Evolutionary conservation across 441 rosid species (phyloP), one percentile per base, ranked within the genome.

Genomic region (Viola pubescens): DNA sequence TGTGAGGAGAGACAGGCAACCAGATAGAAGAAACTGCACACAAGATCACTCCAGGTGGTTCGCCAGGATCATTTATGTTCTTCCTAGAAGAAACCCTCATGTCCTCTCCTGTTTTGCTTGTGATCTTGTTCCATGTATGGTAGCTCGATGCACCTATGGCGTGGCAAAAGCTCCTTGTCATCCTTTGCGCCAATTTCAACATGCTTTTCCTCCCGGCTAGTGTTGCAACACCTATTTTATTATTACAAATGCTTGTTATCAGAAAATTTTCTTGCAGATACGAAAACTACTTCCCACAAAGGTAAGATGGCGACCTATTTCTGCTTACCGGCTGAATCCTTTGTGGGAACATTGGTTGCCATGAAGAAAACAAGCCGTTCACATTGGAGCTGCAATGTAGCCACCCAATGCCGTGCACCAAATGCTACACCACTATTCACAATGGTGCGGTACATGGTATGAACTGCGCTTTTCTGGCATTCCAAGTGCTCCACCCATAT

Each of bases 321-420:
- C 55, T 52, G 64, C 53, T 56, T 60, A 92, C 98, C 98, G 8
- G 79, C 81, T 54, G 98, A 89, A 76, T 92, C 98, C 72, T 89
- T 92, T 42, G 97, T 89, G 7, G 98, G 98, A 66, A 92, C 97
- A 69, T 92, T 89, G 60, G 96, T 92, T 26, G 98, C 98, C 98
- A 92, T 86, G 83, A 82, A 89, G 86, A 92, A 92, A 12, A 92
- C 97, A 9, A 81, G 83, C 65, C 89, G 78, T 60, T 92, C 98
- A n/a, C 98, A 92, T 46, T 92, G 95, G 53, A 77, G 92, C 73
- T 87, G 92, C 73, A 92, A 63, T 1, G 98, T 83, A 56, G 91
- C 77, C 50, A 86, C 72, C 98, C 98, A 92, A 67, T 84, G 98
- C 61, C 81, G 80, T 42, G 98, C 98, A 12, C 98, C 97, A 47